Evolutionary conservation across 768 basidiomycete genomes (phyloP).

Genomic region (Daedaleopsis nitida): DNA sequence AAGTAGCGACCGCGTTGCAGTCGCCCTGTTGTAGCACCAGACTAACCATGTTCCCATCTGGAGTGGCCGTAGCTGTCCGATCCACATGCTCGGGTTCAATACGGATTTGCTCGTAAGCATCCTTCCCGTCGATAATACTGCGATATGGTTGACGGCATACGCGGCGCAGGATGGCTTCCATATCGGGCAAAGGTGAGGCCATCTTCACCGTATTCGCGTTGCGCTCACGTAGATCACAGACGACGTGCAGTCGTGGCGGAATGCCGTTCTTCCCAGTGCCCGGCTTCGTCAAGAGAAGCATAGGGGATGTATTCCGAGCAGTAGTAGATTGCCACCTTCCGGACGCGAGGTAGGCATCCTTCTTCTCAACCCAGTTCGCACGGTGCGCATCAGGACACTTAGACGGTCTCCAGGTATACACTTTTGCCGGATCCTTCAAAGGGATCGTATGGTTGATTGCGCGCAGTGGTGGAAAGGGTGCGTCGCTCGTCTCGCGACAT

Average conservation of each 20-base stretch:
- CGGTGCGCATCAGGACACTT: conserved; percentile 37
- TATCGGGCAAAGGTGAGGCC: conserved; percentile 29
- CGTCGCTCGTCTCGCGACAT: conserved; percentile 19
- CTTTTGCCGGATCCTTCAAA: conserved; percentile 31
- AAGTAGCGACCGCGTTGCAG: conserved; percentile 34
- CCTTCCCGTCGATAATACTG: conserved; percentile 29
- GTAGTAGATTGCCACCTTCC: conserved; percentile 34
- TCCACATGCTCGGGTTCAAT: conserved; percentile 24
- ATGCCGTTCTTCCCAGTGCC: conserved; percentile 8
- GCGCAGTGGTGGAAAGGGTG: conserved; percentile 26
- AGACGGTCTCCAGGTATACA: conserved; percentile 36
- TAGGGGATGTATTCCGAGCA: conserved; percentile 33
- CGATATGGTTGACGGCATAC: conserved; percentile 18
- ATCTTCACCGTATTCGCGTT: conserved; percentile 30
- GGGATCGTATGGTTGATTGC: conserved; percentile 40
- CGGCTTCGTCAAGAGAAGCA: conserved; percentile 36
- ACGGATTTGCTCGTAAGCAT: conserved; percentile 34
- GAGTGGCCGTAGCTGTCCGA: conserved; percentile 28
- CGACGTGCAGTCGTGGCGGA: conserved; percentile 10
- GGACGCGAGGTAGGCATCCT: conserved; percentile 30
- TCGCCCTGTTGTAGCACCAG: conserved; percentile 35
- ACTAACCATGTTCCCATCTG: conserved; percentile 33
- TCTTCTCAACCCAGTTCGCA: conserved; percentile 30
- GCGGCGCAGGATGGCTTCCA: conserved; percentile 24
- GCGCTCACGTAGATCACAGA: conserved; percentile 17